Conservation (phyloP, 257 asterid species). For the Ophiorrhiza pumila region DNA sequence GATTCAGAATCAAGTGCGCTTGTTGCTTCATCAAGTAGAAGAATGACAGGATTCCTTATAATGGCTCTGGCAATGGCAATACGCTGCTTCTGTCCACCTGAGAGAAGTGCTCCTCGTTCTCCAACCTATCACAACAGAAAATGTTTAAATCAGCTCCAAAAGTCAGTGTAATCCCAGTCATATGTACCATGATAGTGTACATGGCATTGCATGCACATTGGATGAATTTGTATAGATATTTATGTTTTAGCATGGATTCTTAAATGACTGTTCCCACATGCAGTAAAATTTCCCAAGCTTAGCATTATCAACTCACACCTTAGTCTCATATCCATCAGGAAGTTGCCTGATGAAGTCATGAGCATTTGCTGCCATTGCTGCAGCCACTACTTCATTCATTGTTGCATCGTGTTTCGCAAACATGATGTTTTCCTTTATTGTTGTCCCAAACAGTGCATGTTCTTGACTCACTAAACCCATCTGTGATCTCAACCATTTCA, state of each 20-base stretch:
- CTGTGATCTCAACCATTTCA: constrained; percentile 72
- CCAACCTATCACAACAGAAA: constrained; percentile 46
- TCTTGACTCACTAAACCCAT: constrained; percentile 95
- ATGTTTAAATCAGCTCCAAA: background rate
- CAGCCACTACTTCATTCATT: constrained; percentile 70
- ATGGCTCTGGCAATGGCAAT: constrained; percentile 89
- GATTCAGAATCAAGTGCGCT: constrained; percentile 94
- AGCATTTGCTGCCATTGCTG: constrained; percentile 85
- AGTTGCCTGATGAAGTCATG: constrained; percentile 74
- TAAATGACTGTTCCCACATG: background rate
- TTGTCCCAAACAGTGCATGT: constrained; percentile 79
- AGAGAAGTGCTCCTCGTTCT: constrained; percentile 73
- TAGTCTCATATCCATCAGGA: constrained; percentile 78
- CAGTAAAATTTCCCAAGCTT: background rate
- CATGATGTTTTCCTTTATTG: constrained; percentile 65
- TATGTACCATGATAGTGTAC: background rate
- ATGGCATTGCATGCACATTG: background rate
- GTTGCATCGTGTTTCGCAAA: constrained; percentile 69
- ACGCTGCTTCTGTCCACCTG: constrained; percentile 91
- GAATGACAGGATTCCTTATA: constrained; percentile 65
- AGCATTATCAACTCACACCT: constrained; percentile 52
- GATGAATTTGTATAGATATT: background rate
- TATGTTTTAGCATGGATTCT: background rate
- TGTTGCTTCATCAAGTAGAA: constrained; percentile 90
- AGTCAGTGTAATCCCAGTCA: background rate